These are phyloP conservation scores for Calamus simplicifolius DNA, from an alignment of 176 grass and related monocot genomes.

Conservation along the genomic window DNA sequence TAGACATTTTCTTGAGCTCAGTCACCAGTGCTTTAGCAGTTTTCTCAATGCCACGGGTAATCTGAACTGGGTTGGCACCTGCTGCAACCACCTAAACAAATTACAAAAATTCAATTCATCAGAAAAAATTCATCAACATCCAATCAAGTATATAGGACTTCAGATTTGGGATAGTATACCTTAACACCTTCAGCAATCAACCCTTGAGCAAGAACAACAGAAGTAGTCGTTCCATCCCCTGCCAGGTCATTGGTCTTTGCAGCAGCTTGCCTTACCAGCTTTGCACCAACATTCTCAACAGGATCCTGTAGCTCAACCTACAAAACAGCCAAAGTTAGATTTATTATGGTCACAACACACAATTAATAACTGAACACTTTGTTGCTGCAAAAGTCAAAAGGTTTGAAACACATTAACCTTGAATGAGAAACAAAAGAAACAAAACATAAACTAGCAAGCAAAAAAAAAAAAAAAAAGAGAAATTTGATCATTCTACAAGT, in stretches of 20 bases:
- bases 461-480: too few relatives aligned
- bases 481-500: too few relatives aligned
- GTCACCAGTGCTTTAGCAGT: slow-evolving; percentile 75
- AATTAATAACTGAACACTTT: background rate
- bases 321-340: background rate
- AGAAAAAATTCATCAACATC: background rate
- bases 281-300: slow-evolving; percentile 95
- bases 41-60: slow-evolving; percentile 93
- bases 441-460: too few relatives aligned
- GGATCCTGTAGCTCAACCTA: slow-evolving; percentile 90
- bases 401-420: background rate
- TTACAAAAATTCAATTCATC: background rate
- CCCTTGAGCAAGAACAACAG: slow-evolving; percentile 95
- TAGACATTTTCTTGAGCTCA: slow-evolving; percentile 70
- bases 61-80: slow-evolving; percentile 94
- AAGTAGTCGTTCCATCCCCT: slow-evolving; percentile 93
- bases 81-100: slow-evolving; percentile 78
- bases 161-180: slow-evolving; percentile 19
- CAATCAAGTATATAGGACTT: background rate
- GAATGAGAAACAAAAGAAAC: too few relatives aligned
- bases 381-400: background rate
- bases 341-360: too few relatives aligned
- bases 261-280: slow-evolving; percentile 94
- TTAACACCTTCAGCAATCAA: slow-evolving; percentile 96
- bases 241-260: slow-evolving; percentile 95